A percentile compares a stretch with the other conserved stretches of the same genome.
Evolutionary conservation across 106 monocot genomes (phyloP).

Genomic region (Chionographis japonica): DNA sequence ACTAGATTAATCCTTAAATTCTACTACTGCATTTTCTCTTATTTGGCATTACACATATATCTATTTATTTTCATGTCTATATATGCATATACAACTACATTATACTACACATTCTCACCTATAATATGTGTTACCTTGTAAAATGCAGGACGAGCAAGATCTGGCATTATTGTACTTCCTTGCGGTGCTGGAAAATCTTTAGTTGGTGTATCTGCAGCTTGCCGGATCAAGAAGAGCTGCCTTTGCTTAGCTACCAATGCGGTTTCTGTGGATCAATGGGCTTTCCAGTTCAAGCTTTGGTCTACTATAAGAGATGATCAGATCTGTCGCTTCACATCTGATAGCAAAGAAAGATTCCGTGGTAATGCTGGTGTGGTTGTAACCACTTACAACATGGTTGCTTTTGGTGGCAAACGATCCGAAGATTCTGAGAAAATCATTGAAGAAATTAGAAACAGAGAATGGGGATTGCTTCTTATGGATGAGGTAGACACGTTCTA

Average conservation of each 20-base stretch:
- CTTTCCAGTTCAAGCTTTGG: conserved; percentile 99
- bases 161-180: conserved; percentile 98
- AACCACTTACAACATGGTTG: conserved; percentile 99
- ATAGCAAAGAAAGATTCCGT: conserved; percentile 92
- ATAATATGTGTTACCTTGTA: not conserved
- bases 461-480: conserved; percentile 99
- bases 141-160: conserved; percentile 80
- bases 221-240: conserved; percentile 83
- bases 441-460: conserved; percentile 98
- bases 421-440: conserved; percentile 99
- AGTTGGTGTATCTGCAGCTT: conserved; percentile 97
- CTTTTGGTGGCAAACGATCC: conserved; percentile 93
- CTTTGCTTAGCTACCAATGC: conserved; percentile 99
- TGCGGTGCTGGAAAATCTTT: conserved; percentile 99
- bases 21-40: too few relatives aligned
- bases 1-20: too few relatives aligned
- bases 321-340: conserved; percentile 95
- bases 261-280: conserved; percentile 99
- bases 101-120: too few relatives aligned
- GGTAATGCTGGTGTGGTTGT: conserved; percentile 98
- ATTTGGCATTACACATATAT: too few relatives aligned
- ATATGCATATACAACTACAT: too few relatives aligned
- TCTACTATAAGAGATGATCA: conserved; percentile 94
- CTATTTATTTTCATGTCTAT: too few relatives aligned
- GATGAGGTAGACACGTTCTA: conserved; percentile 60